These are phyloP conservation scores for Candida germanica DNA, from an alignment of 805 yeast genomes.

Conservation along the genomic window DNA sequence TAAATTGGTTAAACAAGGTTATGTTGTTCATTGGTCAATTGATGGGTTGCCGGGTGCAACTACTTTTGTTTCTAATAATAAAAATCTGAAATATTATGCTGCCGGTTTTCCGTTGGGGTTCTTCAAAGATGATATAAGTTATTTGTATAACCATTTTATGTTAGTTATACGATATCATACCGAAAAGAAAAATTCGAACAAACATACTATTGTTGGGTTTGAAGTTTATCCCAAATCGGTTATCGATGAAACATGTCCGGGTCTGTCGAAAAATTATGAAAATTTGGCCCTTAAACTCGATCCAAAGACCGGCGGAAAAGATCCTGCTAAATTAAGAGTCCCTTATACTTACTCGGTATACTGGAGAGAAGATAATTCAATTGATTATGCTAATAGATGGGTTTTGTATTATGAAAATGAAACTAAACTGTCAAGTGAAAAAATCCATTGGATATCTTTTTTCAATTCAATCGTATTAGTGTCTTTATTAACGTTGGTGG, in stretches of 20 bases:
- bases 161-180: constrained; percentile 69
- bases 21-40: constrained; percentile 78
- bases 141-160: constrained; percentile 77
- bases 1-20: constrained; percentile 61
- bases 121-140: constrained; percentile 52
- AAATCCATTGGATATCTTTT: constrained; percentile 76
- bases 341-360: constrained; percentile 84
- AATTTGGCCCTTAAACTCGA: constrained; percentile 52
- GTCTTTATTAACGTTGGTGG: constrained; percentile 57
- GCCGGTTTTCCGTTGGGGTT: constrained; percentile 87
- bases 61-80: constrained; percentile 59
- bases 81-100: constrained; percentile 67
- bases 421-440: constrained; percentile 36
- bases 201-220: constrained; percentile 74
- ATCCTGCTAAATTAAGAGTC: constrained; percentile 35
- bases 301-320: constrained; percentile 21
- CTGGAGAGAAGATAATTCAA: constrained; percentile 77
- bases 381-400: constrained; percentile 72
- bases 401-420: constrained; percentile 62
- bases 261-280: constrained; percentile 58
- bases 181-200: constrained; percentile 34
- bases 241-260: constrained; percentile 66
- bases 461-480: constrained; percentile 69
- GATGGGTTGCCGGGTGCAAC: constrained; percentile 90
- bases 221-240: constrained; percentile 88